Evolutionary conservation across 2,329 filamentous ascomycete species (phyloP), one percentile per base, ranked within the genome.

Genomic region (Endoconidiophora polonica): DNA sequence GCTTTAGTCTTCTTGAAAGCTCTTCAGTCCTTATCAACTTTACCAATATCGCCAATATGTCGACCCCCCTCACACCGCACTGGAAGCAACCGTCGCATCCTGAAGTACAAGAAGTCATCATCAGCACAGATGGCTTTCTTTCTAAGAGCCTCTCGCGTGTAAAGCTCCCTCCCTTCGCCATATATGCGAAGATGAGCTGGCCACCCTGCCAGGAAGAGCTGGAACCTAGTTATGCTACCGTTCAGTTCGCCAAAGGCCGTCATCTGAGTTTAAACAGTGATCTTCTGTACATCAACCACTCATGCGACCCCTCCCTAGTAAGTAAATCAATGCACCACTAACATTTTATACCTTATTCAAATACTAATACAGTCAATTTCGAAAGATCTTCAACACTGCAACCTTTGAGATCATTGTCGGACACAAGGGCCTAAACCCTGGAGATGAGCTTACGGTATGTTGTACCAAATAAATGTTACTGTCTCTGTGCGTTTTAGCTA

Each of bases 201-300:
- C 79, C 82, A 37, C 73, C 78, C 2, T 77, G 76, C 59, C 74
- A 72, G 16, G 59, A 65, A n/a, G 71, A 72, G 46, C 61, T 66
- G 2, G 67, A 70, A 54, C 68, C 76, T 2, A 79, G 74, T 9
- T 82, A 81, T 57, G 74, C 77, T 26, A 80, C 77, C 2, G 76
- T 81, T 23, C 78, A 82, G 63, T 72, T 71, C 54, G 73, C 69
- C 53, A 64, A 64, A 49, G 61, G 73, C 56, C 65, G 64, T 51
- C 78, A 82, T 60, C 62, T 81, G 57, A 71, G 75, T 57, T 65
- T 82, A 41, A 81, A 82, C 65, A 79, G 73, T 57, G 77, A 81
- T 58, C 60, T 82, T 59, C 61, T 82, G 43, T 82, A 80, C 63
- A 76, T 80, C 56, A 82, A 82, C 62, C 78, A 82, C 63, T 78